Base-by-base conservation (phyloP, 306 rosid species). In the Dalbergia oliveri region DNA sequence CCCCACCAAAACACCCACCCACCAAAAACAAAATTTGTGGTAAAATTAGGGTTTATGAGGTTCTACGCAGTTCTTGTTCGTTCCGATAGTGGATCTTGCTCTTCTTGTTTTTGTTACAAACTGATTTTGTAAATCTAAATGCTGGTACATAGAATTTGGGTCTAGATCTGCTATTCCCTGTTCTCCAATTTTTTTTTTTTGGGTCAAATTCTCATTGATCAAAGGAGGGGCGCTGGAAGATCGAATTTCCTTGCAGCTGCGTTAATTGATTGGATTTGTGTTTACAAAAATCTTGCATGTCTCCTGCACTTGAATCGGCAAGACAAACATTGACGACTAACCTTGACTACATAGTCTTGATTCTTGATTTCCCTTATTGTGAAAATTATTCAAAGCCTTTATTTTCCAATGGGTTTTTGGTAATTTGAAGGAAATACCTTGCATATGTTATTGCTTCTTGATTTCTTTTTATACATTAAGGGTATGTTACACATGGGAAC, bases 11-110 rank as follows among this genome's bases (percentile, higher is more conserved):
- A 21, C 0, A 21, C n/a, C n/a, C n/a, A n/a, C n/a, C n/a, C n/a
- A n/a, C 0, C 23, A 21, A 21, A 21, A 21, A 21, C 0, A 21
- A 21, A 26, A 26, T 2, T 1, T 26, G 31, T 26, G 31, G 1
- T 26, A 26, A 1, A 26, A 26, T 26, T 73, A 67, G 86, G 81
- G 86, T 73, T 85, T 73, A 71, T 34, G 66, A 77, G 53, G 75
- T 78, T 85, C 37, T 23, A 13, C 16, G 37, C 18, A 69, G 83
- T 81, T 83, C 81, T 62, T 75, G 61, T 19, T 58, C 12, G 13
- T 31, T 73, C 16, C 10, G 75, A 53, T 72, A 7, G 51, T 14
- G 45, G 11, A 56, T 57, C 7, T 9, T 70, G 53, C 6, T 43
- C 23, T 13, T 77, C 59, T 33, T 34, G 8, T 44, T 62, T 26